Base-by-base conservation (phyloP, 2,329 filamentous ascomycete species). In the Phoma sp. region DNA sequence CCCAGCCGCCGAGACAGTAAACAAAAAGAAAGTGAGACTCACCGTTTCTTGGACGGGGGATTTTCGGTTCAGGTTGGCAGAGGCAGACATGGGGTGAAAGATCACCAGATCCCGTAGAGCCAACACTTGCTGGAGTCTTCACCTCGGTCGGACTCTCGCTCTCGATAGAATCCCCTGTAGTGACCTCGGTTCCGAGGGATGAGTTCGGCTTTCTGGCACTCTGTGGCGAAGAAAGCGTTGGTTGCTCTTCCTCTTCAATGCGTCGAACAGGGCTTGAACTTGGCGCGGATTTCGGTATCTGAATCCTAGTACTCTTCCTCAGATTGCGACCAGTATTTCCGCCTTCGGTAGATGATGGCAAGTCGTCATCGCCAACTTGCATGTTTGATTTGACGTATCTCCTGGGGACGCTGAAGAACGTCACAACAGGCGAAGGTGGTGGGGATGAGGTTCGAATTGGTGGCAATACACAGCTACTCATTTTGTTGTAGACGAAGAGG, bases 1-100 rank as follows among this genome's bases (percentile, higher is more conserved):
- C 22, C 45, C 22, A 55, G 40, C 32, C 47, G 47, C 52, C 43
- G 41, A 36, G 53, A 59, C 48, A 43, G 48, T 43, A 38, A 58
- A 69, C 55, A 68, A 68, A 29, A 33, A 68, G 60, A 60, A 66
- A 29, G 27, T 57, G 29, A 46, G 45, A 80, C 86, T 76, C 76
- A 89, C 87, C 86, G 79, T 90, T 90, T 74, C 87, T 82, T 62
- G 87, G 87, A 65, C 87, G 79, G 54, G 87, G 87, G 57, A 89
- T 88, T 73, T 89, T 89, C 23, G 86, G 86, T 66, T 89, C 86
- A 35, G 86, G 86, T 65, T 87, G 86, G 73, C 87, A 89, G 64
- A 89, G 81, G 75, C 87, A 89, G 59, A 89, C 83, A 61, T 86
- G 80, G 25, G 75, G 71, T 43, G 71, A 72, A 24, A 61, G 57